These are phyloP conservation scores for Bocquillonia castaneifolia DNA, from an alignment of 441 rosid species.

Conservation along the genomic window DNA sequence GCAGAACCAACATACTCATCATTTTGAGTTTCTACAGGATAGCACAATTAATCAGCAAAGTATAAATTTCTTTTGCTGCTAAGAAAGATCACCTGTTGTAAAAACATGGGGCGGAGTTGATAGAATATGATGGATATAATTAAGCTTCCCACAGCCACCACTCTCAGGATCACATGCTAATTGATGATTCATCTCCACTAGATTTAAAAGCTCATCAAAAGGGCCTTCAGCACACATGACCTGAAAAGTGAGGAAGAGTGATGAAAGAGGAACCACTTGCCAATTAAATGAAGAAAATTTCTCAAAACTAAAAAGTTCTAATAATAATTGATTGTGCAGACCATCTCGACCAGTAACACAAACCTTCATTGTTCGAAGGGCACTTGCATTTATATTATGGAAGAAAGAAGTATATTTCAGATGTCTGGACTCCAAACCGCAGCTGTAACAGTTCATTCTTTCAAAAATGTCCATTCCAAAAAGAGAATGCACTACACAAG, in stretches of 20 bases:
- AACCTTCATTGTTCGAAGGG: slow-evolving; percentile 90
- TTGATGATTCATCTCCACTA: slow-evolving; percentile 87
- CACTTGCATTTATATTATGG: slow-evolving; percentile 89
- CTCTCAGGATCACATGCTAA: slow-evolving; percentile 77
- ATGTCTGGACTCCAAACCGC: slow-evolving; percentile 86
- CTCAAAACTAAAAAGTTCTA: not conserved
- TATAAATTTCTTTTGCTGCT: slow-evolving; percentile 7
- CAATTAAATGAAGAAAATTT: not conserved
- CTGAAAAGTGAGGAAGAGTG: slow-evolving; percentile 36
- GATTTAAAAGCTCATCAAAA: slow-evolving; percentile 66
- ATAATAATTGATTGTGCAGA: not conserved
- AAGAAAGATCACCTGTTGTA: slow-evolving; percentile 56
- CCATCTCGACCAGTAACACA: not conserved
- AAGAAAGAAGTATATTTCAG: slow-evolving; percentile 86
- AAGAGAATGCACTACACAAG: slow-evolving; percentile 77
- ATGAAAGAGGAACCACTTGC: slow-evolving; percentile 18
- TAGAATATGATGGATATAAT: slow-evolving; percentile 71
- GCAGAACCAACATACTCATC: slow-evolving; percentile 28
- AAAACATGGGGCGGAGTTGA: slow-evolving; percentile 71
- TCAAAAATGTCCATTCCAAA: slow-evolving; percentile 90
- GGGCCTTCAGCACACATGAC: slow-evolving; percentile 59
- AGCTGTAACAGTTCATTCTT: slow-evolving; percentile 70
- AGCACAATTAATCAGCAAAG: slow-evolving; percentile 5
- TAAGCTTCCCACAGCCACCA: slow-evolving; percentile 83
- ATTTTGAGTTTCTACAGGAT: slow-evolving; percentile 5